Evolutionary conservation across 2,329 filamentous ascomycete species (phyloP), one percentile per base, ranked within the genome.

Genomic region (Pseudogymnoascus sp.): DNA sequence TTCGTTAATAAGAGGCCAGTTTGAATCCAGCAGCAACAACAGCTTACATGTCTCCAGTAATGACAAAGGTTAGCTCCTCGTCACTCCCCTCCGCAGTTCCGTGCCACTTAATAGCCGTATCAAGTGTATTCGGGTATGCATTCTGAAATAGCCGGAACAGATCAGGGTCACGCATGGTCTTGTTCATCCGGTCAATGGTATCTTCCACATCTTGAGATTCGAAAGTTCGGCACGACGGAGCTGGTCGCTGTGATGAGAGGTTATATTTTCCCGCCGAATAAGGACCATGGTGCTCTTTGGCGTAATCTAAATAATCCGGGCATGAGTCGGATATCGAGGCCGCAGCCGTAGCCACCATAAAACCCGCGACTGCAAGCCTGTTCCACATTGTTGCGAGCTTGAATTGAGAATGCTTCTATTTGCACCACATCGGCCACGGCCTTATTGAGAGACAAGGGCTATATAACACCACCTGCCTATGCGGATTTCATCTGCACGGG

Each of bases 231-330:
- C 92, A 97, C 69, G 84, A 81, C 60, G 82, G 78, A 1, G 81
- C 81, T 0, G 93, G 93, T 29, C 93, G 84, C 77, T 95, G 91
- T 73, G 83, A 95, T 1, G 91, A 88, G 7, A 96, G 84, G 62
- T 84, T 79, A 71, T 94, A 83, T 6, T 84, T 85, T 10, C 93
- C 92, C n/a, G 82, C 76, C 66, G 90, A 95, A 69, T 86, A 85
- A 1, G 93, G 93, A 36, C 81, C 77, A 72, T 93, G 89, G 4
- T 74, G 75, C 62, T 79, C 72, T 65, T 77, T 78, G 1, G 87
- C 79, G 73, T 88, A 89, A 55, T 76, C 72, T 15, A 79, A 79
- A 72, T 89, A 90, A 71, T 89, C 84, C 1, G 87, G 87, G 73
- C 87, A 90, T 55, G 48, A 55, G 48, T 55, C 48, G 15, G 48